Base-by-base conservation (phyloP, 257 asterid species). In the Henckelia pumila region DNA sequence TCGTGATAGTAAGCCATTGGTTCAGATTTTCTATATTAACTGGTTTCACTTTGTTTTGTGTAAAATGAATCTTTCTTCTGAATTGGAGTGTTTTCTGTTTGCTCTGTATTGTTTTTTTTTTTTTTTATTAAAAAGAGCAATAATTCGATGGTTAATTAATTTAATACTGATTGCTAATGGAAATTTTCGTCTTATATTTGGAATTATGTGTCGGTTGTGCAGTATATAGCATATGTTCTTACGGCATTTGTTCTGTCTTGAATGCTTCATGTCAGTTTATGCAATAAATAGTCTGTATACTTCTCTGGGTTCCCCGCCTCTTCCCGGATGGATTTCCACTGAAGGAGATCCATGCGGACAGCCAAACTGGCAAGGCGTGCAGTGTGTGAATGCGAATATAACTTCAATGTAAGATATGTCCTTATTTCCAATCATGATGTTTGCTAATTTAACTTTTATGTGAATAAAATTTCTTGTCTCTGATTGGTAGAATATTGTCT, bases 281-380 rank as follows among this genome's bases (percentile, higher is more conserved):
- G 99, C 97, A 24, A 84, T 93, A 64, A 82, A 79, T 69, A 84
- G 85, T 79, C 79, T 93, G 19, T 83, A 90, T 79, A 76, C 78
- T 59, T 81, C 86, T 53, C 73, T 93, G 82, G 92, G 90, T 69
- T 71, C 58, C 63, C 97, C 97, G 0, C 71, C 73, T 8, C 90
- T 93, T 65, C 72, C 86, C 40, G 95, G 92, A 28, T 93, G 99
- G 97, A 30, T 82, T 24, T 88, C 87, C 13, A 6, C 75, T 59
- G 97, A 94, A 68, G 96, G 91, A 57, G 99, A 93, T 82, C 99
- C 99, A 4, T 93, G 99, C 26, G 97, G 92, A 58, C 82, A 79
- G n/a, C 82, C 81, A 8, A 73, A 75, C 68, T 93, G 99, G 99
- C 89, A 78, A 71, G 99, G 99, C 16, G 91, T 93, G 44, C 86